A percentile compares a stretch with the other conserved stretches of the same genome.
Conservation (phyloP, 768 basidiomycete species). For the Sporobolomyces pararoseus region DNA sequence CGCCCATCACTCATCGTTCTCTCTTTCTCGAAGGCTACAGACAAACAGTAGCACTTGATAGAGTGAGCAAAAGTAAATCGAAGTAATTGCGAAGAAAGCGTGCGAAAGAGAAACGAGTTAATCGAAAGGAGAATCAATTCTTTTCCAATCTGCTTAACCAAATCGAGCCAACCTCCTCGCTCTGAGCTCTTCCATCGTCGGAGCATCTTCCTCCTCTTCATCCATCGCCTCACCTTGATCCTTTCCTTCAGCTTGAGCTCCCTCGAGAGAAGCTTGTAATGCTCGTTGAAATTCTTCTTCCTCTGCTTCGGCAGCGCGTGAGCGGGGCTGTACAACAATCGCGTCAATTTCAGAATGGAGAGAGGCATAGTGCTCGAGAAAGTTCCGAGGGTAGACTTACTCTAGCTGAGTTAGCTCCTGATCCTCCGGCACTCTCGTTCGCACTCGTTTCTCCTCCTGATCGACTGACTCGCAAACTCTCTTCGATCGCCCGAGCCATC, state of each 20-base stretch:
- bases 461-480: slow-evolving; percentile 34
- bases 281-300: slow-evolving; percentile 27
- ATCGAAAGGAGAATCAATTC: not conserved
- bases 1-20: not conserved
- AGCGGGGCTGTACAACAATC: not conserved
- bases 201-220: slow-evolving; percentile 29
- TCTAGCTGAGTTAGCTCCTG: not conserved
- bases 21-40: not conserved
- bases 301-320: slow-evolving; percentile 10
- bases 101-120: not conserved
- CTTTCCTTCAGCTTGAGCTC: not conserved
- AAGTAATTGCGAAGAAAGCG: not conserved
- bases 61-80: not conserved
- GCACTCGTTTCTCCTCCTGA: not conserved
- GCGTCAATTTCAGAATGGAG: not conserved
- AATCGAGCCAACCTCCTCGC: slow-evolving; percentile 37
- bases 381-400: slow-evolving; percentile 3
- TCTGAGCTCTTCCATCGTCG: slow-evolving; percentile 35
- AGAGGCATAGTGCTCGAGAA: not conserved
- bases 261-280: slow-evolving; percentile 23
- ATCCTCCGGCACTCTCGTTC: not conserved
- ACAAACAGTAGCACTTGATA: not conserved
- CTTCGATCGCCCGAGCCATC: slow-evolving; percentile 38
- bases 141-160: not conserved
- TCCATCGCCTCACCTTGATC: slow-evolving; percentile 1